Evolutionary conservation across 176 grass and related monocot genomes (phyloP).

Genomic region (Chloris gayana): DNA sequence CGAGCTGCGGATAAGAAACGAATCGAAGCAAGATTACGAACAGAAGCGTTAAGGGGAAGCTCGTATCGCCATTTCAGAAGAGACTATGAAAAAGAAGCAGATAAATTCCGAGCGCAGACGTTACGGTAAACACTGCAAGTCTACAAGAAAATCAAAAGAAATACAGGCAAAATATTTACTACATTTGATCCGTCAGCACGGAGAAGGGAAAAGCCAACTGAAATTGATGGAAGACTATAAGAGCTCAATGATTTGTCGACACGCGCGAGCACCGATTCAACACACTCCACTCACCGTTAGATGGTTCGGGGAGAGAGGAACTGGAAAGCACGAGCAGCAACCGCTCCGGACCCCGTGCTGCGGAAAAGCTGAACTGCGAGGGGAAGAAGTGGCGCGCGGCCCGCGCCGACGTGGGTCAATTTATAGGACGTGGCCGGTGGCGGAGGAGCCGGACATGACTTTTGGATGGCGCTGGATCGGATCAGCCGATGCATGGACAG

Average conservation of each 20-base stretch:
- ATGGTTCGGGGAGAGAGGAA: neutral
- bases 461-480: too few species aligned
- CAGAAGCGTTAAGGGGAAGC: neutral
- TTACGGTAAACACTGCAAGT: neutral
- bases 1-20: neutral
- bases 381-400: neutral
- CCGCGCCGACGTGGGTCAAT: constrained; percentile 5
- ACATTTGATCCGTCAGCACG: neutral
- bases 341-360: neutral
- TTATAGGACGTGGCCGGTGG: constrained; percentile 12
- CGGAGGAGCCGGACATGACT: neutral
- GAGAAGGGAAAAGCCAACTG: neutral
- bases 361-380: neutral
- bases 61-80: neutral
- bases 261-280: neutral
- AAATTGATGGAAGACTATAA: neutral
- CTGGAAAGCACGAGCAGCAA: neutral
- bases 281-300: constrained; percentile 13
- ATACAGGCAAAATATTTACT: neutral
- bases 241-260: neutral
- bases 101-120: neutral
- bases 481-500: constrained; percentile 23
- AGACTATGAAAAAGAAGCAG: neutral
- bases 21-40: neutral
- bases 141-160: neutral